Evolutionary conservation across 257 asterid species (phyloP).

Genomic region (Solanum sejunctum): DNA sequence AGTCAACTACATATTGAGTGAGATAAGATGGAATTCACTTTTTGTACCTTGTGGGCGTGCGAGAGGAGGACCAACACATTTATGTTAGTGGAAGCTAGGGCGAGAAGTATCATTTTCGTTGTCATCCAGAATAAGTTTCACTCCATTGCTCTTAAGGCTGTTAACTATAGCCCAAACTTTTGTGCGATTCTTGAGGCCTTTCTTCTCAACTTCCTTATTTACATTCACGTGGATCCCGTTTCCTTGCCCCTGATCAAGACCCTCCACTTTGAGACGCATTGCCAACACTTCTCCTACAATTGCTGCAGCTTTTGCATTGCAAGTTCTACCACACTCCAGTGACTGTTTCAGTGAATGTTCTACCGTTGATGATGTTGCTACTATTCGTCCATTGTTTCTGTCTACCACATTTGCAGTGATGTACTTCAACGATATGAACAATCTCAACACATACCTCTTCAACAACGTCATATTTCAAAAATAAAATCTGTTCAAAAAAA

Average conservation of each 20-base stretch:
- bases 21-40: background rate
- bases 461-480: constrained; percentile 34
- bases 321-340: constrained; percentile 67
- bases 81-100: constrained; percentile 2
- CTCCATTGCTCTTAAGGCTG: constrained; percentile 47
- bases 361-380: constrained; percentile 63
- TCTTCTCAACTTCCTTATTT: constrained; percentile 65
- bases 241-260: constrained; percentile 73
- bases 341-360: constrained; percentile 59
- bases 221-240: constrained; percentile 60
- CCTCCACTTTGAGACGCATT: constrained; percentile 74
- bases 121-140: constrained; percentile 47
- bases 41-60: background rate
- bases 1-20: background rate
- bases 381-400: constrained; percentile 54
- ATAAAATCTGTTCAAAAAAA: background rate
- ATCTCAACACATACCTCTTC: constrained; percentile 65
- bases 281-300: constrained; percentile 87
- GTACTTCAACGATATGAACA: constrained; percentile 73
- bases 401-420: constrained; percentile 80
- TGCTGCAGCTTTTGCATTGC: constrained; percentile 84
- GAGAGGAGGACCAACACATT: background rate
- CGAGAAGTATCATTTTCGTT: constrained; percentile 10
- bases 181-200: constrained; percentile 60
- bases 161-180: constrained; percentile 66